Percentiles rank a stretch among this genome's conserved stretches.
Conservation (phyloP, 441 rosid genomes). For the Hypseocharis bilobata region DNA sequence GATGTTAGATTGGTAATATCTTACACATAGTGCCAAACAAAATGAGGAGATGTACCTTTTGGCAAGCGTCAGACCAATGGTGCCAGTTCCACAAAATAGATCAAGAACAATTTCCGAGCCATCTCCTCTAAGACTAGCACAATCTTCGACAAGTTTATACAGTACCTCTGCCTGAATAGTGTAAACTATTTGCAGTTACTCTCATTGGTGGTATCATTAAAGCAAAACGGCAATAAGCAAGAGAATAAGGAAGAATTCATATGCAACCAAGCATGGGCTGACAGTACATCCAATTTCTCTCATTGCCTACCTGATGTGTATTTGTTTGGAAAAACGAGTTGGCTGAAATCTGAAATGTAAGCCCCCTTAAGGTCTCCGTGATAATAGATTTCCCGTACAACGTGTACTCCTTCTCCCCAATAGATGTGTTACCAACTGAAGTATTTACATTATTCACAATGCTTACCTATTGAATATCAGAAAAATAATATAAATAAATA, state of each 20-base stretch:
- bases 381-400: constrained; percentile 63
- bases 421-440: constrained; percentile 80
- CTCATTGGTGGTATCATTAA: neutral
- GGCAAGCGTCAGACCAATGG: constrained; percentile 83
- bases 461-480: constrained; percentile 45
- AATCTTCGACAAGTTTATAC: constrained; percentile 71
- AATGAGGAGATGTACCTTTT: constrained; percentile 35
- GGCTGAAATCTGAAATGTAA: constrained; percentile 82
- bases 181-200: constrained; percentile 14
- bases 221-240: constrained; percentile 11
- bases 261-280: constrained; percentile 1
- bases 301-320: constrained; percentile 55
- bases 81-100: constrained; percentile 91
- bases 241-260: neutral
- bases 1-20: neutral
- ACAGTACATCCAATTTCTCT: neutral
- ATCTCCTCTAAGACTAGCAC: constrained; percentile 69
- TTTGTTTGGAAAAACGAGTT: constrained; percentile 94
- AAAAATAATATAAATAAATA: constrained; percentile 2
- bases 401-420: constrained; percentile 75
- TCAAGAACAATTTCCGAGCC: constrained; percentile 85
- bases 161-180: constrained; percentile 71
- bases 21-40: neutral
- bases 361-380: constrained; percentile 68
- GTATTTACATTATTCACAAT: constrained; percentile 77